Evolutionary conservation across 73 alveolate species (phyloP), one percentile per base, ranked within the genome.

Genomic region (Tetrahymena elliotti): DNA sequence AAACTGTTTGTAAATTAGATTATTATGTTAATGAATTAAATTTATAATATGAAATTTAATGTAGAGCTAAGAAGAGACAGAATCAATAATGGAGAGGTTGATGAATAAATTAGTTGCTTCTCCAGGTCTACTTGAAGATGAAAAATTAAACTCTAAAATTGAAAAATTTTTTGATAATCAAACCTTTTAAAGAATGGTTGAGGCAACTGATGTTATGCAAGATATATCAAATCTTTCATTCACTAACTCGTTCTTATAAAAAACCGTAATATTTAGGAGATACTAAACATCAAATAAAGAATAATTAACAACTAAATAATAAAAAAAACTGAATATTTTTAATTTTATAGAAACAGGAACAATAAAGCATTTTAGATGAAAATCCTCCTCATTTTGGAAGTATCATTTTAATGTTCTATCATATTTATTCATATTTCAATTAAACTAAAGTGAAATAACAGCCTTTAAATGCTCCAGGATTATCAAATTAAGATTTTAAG

Each of bases 101-200:
- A 97, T 98, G 99, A 97, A 97, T 93, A 88, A 97, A 84, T 94
- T 98, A 8, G 98, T 98, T 8, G 97, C 98, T 6, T 95, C 95
- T 83, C 99, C 99, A 15, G 97, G 96, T 92, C 93, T 94, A 93
- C 92, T 97, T 33, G 98, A 97, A 34, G 99, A 97, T 84, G 98
- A 98, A 36, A 95, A 92, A 37, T 93, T 97, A 13, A 97, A 97
- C 52, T 96, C 97, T 11, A 96, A 97, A 94, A 97, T 97, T 13
- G 99, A 98, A 93, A 83, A 96, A 38, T 96, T 97, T 24, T 97
- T 98, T 93, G 97, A 97, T 96, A 96, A 97, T 20, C 97, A 97
- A 38, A 97, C 98, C 9, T 98, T 98, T 94, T 97, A 98, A 93
- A 98, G 96, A 95, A 98, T 98, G 99, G 99, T 98, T 11, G 98